A percentile compares a stretch with the other conserved stretches of the same genome.
phyloP scores from a whole-genome alignment of 305 asterid genomes.

The Petunia hybrid region DNA sequence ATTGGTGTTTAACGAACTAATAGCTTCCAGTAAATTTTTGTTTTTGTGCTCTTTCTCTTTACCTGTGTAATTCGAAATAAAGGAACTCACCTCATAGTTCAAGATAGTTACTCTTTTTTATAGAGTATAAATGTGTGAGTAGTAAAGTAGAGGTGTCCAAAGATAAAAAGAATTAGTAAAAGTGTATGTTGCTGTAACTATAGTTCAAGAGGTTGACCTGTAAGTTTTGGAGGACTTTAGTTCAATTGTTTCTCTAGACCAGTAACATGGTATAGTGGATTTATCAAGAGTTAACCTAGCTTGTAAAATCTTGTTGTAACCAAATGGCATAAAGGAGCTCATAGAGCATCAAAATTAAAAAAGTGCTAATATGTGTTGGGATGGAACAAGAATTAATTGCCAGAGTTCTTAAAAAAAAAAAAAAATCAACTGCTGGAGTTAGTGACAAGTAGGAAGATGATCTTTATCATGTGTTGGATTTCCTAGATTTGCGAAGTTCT shows the following conservation, averaged over 20 bases:
- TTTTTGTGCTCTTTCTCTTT: background rate
- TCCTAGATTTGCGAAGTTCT: background rate
- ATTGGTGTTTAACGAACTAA: background rate
- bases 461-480: background rate
- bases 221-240: background rate
- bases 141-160: background rate
- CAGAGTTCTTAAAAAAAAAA: background rate
- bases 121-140: background rate
- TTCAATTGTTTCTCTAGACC: background rate
- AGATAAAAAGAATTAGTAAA: background rate
- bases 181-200: background rate
- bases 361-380: background rate
- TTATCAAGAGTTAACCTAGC: no score
- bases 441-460: conserved; percentile 9
- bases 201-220: conserved; percentile 14
- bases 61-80: background rate
- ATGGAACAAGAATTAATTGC: background rate
- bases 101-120: background rate
- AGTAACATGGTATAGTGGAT: no score
- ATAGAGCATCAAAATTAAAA: background rate
- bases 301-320: background rate
- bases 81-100: background rate
- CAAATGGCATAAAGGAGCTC: background rate
- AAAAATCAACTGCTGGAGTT: no score
- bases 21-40: background rate